Conservation (phyloP, 108 stramenopile genomes). For the Pseudonitzschia delicatissima region DNA sequence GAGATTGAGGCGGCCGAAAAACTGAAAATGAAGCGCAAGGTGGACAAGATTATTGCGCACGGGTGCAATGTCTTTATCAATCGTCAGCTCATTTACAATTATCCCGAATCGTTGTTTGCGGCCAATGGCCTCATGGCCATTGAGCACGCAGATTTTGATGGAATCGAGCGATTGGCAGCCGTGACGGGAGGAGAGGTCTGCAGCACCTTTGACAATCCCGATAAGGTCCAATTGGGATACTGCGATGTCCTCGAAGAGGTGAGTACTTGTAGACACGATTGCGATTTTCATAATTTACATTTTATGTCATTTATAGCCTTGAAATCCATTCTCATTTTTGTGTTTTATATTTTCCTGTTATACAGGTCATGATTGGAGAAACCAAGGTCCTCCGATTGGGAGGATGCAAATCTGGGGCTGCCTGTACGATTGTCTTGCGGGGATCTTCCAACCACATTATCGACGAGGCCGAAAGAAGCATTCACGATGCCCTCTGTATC, state of each 20-base stretch:
- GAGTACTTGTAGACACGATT: neutral
- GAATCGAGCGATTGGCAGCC: slow-evolving; percentile 95
- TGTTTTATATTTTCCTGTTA: slow-evolving; percentile 9
- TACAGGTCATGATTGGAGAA: slow-evolving; percentile 97
- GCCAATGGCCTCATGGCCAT: slow-evolving; percentile 96
- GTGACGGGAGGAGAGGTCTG: slow-evolving; percentile 96
- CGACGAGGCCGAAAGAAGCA: slow-evolving; percentile 95
- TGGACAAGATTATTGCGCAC: slow-evolving; percentile 95
- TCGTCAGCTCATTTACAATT: slow-evolving; percentile 99
- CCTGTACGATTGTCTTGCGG: slow-evolving; percentile 97
- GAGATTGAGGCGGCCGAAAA: slow-evolving; percentile 99
- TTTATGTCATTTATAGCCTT: neutral
- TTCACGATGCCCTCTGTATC: slow-evolving; percentile 98
- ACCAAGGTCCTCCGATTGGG: slow-evolving; percentile 93
- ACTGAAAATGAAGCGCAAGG: slow-evolving; percentile 97
- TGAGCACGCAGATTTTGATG: slow-evolving; percentile 99
- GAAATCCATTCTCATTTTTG: slow-evolving; percentile 1
- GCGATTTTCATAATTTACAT: no score
- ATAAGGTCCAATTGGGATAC: slow-evolving; percentile 91
- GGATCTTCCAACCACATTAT: slow-evolving; percentile 95
- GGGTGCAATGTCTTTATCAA: slow-evolving; percentile 99
- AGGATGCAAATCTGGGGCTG: slow-evolving; percentile 92
- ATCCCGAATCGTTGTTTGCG: slow-evolving; percentile 96
- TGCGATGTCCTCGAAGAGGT: slow-evolving; percentile 89
- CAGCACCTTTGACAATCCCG: slow-evolving; percentile 98